Evolutionary conservation across 2,329 filamentous ascomycete genomes (phyloP).

Genomic region (Paecilomyces sp.): DNA sequence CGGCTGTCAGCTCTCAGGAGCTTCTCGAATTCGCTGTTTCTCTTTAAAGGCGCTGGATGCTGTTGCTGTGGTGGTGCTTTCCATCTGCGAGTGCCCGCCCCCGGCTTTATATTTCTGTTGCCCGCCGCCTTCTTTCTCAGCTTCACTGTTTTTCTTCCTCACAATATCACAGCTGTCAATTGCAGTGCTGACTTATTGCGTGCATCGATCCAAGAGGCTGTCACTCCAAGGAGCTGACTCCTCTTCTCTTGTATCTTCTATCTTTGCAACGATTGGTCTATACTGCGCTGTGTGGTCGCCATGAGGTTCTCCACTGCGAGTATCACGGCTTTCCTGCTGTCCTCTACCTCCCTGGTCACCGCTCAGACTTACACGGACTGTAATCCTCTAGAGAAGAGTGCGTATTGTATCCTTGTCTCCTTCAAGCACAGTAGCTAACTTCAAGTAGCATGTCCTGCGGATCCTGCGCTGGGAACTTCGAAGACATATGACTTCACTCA

Average conservation of each 20-base stretch:
- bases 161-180: background rate
- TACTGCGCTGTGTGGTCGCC: slow-evolving; percentile 5
- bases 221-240: slow-evolving; percentile 4
- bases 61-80: background rate
- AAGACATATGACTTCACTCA: slow-evolving; percentile 77
- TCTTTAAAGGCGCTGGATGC: background rate
- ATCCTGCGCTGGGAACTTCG: slow-evolving; percentile 77
- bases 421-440: slow-evolving; percentile 4
- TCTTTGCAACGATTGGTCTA: background rate
- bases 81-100: background rate
- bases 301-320: slow-evolving; percentile 25
- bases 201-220: slow-evolving; percentile 3
- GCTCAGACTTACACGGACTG: slow-evolving; percentile 40
- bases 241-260: slow-evolving; percentile 3
- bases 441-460: slow-evolving; percentile 57
- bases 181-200: background rate
- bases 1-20: background rate
- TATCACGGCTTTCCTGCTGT: slow-evolving; percentile 20
- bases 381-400: slow-evolving; percentile 34
- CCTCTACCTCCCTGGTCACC: slow-evolving; percentile 17
- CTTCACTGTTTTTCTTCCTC: background rate
- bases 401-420: slow-evolving; percentile 6
- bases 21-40: background rate
- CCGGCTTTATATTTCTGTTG: background rate
- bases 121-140: background rate